phyloP scores from a whole-genome alignment of 164 flowering plant species.

The Platanus orientalis region DNA sequence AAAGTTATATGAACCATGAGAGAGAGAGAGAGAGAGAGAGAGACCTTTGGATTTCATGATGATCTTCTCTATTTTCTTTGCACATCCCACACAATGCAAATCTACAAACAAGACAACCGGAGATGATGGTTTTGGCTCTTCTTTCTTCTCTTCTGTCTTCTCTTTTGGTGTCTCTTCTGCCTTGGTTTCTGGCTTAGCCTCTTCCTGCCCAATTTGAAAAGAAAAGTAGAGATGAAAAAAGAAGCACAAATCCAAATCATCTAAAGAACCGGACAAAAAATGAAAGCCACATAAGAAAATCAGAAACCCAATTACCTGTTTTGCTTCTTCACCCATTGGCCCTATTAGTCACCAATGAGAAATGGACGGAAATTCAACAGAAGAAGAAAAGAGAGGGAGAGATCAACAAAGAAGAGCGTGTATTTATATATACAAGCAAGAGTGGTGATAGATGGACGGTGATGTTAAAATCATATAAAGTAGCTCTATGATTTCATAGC shows the following conservation, averaged over 20 bases:
- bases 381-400: conserved; percentile 13
- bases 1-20: no score
- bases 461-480: conserved; percentile 29
- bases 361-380: no score
- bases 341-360: conserved; percentile 1
- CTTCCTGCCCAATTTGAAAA: conserved; percentile 17
- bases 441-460: conserved; percentile 2
- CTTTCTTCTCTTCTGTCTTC: conserved; percentile 31
- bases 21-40: neutral
- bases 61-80: conserved; percentile 41
- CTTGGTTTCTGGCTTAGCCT: no score
- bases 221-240: neutral
- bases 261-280: neutral
- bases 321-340: conserved; percentile 70
- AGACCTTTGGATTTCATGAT: conserved; percentile 49
- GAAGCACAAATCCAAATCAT: neutral
- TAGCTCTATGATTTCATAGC: conserved; percentile 36
- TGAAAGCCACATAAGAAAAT: no score
- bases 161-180: conserved; percentile 42
- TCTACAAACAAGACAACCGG: conserved; percentile 72
- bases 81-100: conserved; percentile 93
- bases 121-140: conserved; percentile 48
- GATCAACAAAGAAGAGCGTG: conserved; percentile 5
- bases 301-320: conserved; percentile 51
- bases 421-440: conserved; percentile 15